phyloP scores from a whole-genome alignment of 345 rosid genomes.

The Brassica incana region DNA sequence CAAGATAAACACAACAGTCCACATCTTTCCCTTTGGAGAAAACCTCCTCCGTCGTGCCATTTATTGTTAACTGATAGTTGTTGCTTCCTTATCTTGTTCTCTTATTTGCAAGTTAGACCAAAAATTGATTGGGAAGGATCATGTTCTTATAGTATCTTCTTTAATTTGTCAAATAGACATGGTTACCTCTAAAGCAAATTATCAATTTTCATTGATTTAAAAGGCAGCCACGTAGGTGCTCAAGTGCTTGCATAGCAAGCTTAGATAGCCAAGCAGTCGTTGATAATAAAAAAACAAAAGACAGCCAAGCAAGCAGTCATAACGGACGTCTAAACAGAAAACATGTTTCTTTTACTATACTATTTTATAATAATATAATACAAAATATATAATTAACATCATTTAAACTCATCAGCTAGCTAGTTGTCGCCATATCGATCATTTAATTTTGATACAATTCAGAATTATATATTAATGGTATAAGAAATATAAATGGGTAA shows the following conservation, averaged over 20 bases:
- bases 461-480: background rate
- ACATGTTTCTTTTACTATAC: background rate
- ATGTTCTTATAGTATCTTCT: background rate
- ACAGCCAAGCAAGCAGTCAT: too few species aligned
- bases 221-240: background rate
- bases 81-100: constrained; percentile 21
- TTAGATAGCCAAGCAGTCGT: too few species aligned
- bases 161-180: background rate
- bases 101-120: background rate
- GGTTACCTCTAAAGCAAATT: background rate
- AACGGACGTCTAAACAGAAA: background rate
- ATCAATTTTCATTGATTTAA: background rate
- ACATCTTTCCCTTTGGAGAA: constrained; percentile 1
- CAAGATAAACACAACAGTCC: constrained; percentile 13
- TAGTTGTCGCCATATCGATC: background rate
- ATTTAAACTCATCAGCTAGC: background rate
- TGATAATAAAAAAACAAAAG: too few species aligned
- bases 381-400: background rate
- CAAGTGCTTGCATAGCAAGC: background rate
- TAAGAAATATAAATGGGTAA: background rate
- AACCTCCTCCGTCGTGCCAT: constrained; percentile 11
- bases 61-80: constrained; percentile 17
- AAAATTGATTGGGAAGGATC: background rate
- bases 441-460: background rate
- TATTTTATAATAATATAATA: too few species aligned